Evolutionary conservation across 768 basidiomycete species (phyloP).

Genomic region (Phylloporus sp.): DNA sequence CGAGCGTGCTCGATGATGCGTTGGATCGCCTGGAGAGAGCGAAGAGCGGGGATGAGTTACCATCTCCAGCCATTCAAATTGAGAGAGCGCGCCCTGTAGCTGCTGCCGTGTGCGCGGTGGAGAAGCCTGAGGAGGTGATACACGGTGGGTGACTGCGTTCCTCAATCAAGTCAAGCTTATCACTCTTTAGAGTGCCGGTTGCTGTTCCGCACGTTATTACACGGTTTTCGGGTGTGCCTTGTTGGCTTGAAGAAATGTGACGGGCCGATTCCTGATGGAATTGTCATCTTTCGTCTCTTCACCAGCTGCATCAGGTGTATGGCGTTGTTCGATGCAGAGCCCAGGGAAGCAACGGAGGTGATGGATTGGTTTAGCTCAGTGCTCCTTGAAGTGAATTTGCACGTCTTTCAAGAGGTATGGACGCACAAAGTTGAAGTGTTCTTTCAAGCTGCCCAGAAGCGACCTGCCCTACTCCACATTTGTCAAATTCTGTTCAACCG

Average conservation of each 20-base stretch:
- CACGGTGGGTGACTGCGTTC: constrained; percentile 49
- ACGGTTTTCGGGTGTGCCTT: constrained; percentile 80
- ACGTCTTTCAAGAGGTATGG: constrained; percentile 96
- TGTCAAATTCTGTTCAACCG: constrained; percentile 79
- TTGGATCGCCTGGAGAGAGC: constrained; percentile 44
- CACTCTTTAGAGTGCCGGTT: constrained; percentile 65
- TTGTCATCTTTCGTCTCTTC: constrained; percentile 84
- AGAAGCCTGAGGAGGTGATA: constrained; percentile 77
- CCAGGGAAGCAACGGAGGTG: constrained; percentile 67
- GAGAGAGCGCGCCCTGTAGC: constrained; percentile 85
- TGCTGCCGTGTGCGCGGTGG: constrained; percentile 68
- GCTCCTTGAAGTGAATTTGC: constrained; percentile 77
- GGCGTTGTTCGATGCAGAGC: constrained; percentile 71
- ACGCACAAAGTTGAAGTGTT: constrained; percentile 89
- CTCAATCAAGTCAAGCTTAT: constrained; percentile 5
- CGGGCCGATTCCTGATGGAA: constrained; percentile 75
- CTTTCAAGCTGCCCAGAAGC: constrained; percentile 71
- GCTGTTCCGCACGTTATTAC: constrained; percentile 83
- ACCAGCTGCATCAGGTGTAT: constrained; percentile 80
- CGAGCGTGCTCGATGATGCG: constrained; percentile 47
- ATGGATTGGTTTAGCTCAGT: constrained; percentile 77
- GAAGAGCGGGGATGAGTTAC: constrained; percentile 36
- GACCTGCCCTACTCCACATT: constrained; percentile 75
- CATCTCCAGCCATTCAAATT: constrained; percentile 58
- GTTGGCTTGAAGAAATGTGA: constrained; percentile 74